Base-by-base conservation (phyloP, 805 yeast species). In the Zygoascus biomembranicola region DNA sequence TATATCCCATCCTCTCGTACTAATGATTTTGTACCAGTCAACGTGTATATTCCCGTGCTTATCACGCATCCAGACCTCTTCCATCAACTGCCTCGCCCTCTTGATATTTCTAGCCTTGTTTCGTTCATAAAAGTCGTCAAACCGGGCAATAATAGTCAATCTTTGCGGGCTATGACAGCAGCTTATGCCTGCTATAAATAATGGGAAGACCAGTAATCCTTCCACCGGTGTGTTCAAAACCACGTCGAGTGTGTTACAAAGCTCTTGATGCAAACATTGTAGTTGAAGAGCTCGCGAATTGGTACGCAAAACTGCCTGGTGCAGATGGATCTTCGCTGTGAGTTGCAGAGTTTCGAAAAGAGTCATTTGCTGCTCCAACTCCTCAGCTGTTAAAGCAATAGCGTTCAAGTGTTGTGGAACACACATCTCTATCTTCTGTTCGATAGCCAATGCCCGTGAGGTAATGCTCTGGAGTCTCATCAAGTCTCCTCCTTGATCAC, bases 161-260 rank as follows among this genome's bases (percentile, higher is more conserved):
- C 87, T 73, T 57, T 80, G 84, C n/a, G 60, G 69, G n/a, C 63
- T 64, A 0, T 77, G 74, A 5, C 79, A 76, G 58, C 85, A 77
- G 63, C 82, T 82, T 62, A 87, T 77, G 1, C 92, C 95, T 1
- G 89, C 85, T 19, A 87, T 79, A 63, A 87, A 87, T 57, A 86
- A 66, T 0, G 95, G 95, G 66, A 87, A 87, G 42, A 86, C 83
- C 14, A 86, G 66, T 1, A 85, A 80, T 2, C 87, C 82, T 61
- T 86, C 90, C 44, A 85, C 83, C 1, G 79, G 76, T 0, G 92
- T 74, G 1, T 80, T 87, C 39, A 87, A 62, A 4, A 86, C 74
- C 2, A 79, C 73, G 59, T 84, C 87, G 23, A 87, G 66, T 54
- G 84, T 75, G 51, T 77, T 73, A 26, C 77, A 62, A 52, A 85